Percentiles rank a stretch among this genome's conserved stretches.
Evolutionary conservation across 2,329 filamentous ascomycete species (phyloP).

Genomic region (Exophiala aquamarina): DNA sequence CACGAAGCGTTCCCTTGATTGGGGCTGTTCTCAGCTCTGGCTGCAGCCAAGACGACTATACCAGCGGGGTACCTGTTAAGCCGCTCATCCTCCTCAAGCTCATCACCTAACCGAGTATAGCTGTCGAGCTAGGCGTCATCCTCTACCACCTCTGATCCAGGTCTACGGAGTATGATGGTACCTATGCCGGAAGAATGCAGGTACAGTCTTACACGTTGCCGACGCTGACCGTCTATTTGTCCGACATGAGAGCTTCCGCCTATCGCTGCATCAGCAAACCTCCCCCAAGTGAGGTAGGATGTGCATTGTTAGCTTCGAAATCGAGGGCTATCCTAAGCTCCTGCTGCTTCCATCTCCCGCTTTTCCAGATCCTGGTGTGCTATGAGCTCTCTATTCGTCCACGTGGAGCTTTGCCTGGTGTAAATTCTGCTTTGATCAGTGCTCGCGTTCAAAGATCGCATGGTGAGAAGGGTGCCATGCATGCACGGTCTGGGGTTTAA

Average conservation of each 20-base stretch:
- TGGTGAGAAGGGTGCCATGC: background rate
- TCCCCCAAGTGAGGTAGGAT: too few species aligned
- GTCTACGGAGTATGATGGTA: too few species aligned
- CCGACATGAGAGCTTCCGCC: conserved; percentile 4
- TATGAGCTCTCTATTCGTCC: conserved; percentile 8
- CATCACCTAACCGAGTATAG: too few species aligned
- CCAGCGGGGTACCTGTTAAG: too few species aligned
- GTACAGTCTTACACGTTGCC: conserved; percentile 18
- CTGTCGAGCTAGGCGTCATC: too few species aligned
- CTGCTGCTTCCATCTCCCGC: background rate
- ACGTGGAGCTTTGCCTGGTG: conserved; percentile 8
- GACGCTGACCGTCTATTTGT: conserved; percentile 8
- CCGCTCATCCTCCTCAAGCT: too few species aligned
- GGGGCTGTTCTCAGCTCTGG: too few species aligned
- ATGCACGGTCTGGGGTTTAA: conserved; percentile 3
- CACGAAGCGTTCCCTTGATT: too few species aligned
- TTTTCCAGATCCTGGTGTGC: conserved; percentile 1
- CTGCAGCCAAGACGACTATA: too few species aligned
- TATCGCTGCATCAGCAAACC: too few species aligned
- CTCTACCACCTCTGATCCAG: too few species aligned
- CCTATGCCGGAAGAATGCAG: conserved; percentile 6
- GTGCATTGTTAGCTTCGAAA: background rate
- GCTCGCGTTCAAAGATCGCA: too few species aligned
- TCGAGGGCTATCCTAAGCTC: conserved; percentile 3
- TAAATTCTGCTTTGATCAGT: background rate